Conservation (phyloP, 139 green algal species). For the Closterium sp. region DNA sequence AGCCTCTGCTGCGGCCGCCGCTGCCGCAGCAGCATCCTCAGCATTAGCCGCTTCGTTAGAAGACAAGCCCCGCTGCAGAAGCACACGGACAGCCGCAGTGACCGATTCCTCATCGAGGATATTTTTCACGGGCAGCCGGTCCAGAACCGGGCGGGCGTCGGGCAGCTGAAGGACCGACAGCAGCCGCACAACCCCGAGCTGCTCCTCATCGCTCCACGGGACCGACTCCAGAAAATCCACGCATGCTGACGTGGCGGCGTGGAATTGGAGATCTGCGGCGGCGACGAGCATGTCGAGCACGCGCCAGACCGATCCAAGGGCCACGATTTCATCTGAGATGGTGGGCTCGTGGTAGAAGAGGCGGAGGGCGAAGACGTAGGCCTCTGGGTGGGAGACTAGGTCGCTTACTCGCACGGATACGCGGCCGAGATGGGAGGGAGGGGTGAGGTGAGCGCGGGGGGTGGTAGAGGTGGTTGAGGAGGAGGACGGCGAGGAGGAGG, state of each 20-base stretch:
- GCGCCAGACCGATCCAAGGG: background rate
- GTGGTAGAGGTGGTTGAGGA: background rate
- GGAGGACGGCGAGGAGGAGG: background rate
- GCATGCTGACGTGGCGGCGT: background rate
- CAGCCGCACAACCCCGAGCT: background rate
- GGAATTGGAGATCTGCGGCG: background rate
- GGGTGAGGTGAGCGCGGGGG: background rate
- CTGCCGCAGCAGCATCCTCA: background rate
- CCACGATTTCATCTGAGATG: background rate
- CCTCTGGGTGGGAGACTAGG: background rate
- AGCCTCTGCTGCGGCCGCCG: background rate
- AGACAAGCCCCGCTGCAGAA: background rate
- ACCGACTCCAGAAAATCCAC: background rate
- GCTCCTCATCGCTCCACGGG: constrained; percentile 2
- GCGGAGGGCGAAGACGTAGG: background rate
- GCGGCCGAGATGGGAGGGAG: background rate
- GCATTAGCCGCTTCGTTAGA: background rate
- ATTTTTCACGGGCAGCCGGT: background rate
- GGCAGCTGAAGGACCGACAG: background rate
- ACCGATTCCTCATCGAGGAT: background rate
- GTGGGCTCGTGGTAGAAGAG: background rate
- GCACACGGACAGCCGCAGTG: background rate
- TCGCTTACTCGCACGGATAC: background rate
- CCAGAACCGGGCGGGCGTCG: background rate
- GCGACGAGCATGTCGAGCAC: background rate